Base-by-base conservation (phyloP, 352 stramenopile species). In the Phytophthora hybrid region DNA sequence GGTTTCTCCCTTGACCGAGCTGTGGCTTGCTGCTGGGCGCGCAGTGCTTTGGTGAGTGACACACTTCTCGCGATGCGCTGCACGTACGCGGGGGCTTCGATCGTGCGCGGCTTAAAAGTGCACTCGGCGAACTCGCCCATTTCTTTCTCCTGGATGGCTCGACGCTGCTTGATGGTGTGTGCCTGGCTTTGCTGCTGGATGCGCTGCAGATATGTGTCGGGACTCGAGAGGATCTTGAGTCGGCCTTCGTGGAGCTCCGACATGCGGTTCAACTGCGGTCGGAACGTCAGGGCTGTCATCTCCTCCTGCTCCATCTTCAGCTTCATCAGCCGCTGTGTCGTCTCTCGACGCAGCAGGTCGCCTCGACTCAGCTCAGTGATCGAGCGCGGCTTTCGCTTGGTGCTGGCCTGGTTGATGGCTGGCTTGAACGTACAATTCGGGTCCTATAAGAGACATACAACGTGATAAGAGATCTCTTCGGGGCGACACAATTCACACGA, bases 231-330 rank as follows among this genome's bases (percentile, higher is more conserved):
- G 65, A 97, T 93, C 64, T 94, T 94, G 58, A 97, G 83, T 39
- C 84, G 80, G 26, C 90, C 85, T 76, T 96, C 86, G 41, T 87
- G 73, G 19, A 78, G 81, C 47, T 92, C 79, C 1, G 86, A 93
- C 26, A 82, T 72, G 46, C 85, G 85, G 54, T 90, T 95, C 54
- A 96, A 71, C 62, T 89, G 83, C 26, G 90, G 90, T 4, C 84
- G 83, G 63, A 97, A 97, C 8, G 90, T 97, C 23, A 97, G 66
- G 3, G 84, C 75, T 14, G 82, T 79, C 88, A 96, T 93, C 56
- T 97, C 90, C 34, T 94, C 81, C 70, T 97, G 90, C 77, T 95
- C 90, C 87, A 94, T 93, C 63, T 93, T 92, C 26, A 96, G 74
- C 69, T 95, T 95, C 87, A 95, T 93, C 4, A 96, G 63, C 3